Evolutionary conservation across 768 basidiomycete genomes (phyloP).

Genomic region (Rhizopogon roseolus): DNA sequence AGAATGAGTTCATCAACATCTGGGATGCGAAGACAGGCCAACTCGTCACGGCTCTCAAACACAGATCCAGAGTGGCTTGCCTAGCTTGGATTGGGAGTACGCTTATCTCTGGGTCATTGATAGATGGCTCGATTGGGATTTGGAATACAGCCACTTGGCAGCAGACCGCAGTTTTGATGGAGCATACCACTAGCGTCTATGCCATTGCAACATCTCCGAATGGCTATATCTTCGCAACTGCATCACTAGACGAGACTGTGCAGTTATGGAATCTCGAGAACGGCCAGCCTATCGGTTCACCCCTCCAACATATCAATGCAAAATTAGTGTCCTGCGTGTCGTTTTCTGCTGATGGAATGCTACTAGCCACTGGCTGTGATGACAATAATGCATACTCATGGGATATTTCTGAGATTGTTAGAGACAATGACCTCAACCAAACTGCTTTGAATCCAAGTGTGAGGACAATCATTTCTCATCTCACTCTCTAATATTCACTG

Average conservation of each 20-base stretch:
- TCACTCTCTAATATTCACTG: no score
- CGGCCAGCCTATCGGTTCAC: slow-evolving; percentile 1
- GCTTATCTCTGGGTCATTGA: not conserved
- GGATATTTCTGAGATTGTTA: no score
- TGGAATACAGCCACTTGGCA: no score
- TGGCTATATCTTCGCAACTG: slow-evolving; percentile 9
- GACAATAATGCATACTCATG: no score
- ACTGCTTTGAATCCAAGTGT: no score
- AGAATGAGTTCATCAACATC: not conserved
- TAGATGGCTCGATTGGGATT: no score
- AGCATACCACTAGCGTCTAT: slow-evolving; percentile 7
- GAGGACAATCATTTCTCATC: no score
- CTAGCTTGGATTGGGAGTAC: not conserved
- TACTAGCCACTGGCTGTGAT: no score
- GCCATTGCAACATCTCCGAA: slow-evolving; percentile 16
- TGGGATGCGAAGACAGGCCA: not conserved
- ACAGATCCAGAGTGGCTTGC: not conserved
- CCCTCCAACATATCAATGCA: not conserved
- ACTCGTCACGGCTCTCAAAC: not conserved
- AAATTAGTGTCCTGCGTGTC: not conserved
- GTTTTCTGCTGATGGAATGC: no score
- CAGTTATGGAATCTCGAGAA: slow-evolving; percentile 4
- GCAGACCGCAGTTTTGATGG: not conserved
- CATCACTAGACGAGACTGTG: slow-evolving; percentile 4
- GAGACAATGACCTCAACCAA: no score